Conservation (phyloP, 352 stramenopile species). For the Pythium myriotylum region DNA sequence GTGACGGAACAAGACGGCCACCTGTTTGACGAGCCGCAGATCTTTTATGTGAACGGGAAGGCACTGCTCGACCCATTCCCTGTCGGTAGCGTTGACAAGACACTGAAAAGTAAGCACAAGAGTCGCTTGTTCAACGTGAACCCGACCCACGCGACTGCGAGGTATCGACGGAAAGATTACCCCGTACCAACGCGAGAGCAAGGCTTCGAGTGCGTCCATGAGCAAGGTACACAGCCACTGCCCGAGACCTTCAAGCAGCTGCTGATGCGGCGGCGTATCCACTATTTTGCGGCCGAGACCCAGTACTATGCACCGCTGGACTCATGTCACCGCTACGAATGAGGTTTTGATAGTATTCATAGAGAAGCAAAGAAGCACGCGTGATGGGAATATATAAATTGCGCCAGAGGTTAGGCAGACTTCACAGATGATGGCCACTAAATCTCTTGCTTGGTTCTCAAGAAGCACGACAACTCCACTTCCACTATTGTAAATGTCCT, state of each 20-base stretch:
- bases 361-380: too few relatives aligned
- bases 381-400: too few relatives aligned
- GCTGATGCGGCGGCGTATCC: slow-evolving; percentile 30
- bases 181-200: slow-evolving; percentile 23
- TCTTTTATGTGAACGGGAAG: slow-evolving; percentile 71
- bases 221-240: slow-evolving; percentile 16
- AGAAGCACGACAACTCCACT: too few relatives aligned
- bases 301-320: slow-evolving; percentile 21
- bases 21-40: slow-evolving; percentile 23
- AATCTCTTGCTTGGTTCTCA: too few relatives aligned
- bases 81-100: slow-evolving; percentile 29
- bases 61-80: slow-evolving; percentile 64
- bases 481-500: too few relatives aligned
- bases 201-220: slow-evolving; percentile 30
- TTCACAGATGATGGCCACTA: too few relatives aligned
- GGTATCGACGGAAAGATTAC: slow-evolving; percentile 38
- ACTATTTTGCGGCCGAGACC: slow-evolving; percentile 29
- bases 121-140: slow-evolving; percentile 62
- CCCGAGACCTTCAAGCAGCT: slow-evolving; percentile 21
- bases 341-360: slow-evolving; percentile 1
- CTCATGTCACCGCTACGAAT: slow-evolving; percentile 24
- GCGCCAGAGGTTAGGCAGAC: too few relatives aligned
- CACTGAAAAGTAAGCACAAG: slow-evolving; percentile 20
- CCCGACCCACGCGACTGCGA: slow-evolving; percentile 56
- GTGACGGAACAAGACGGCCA: slow-evolving; percentile 17